Evolutionary conservation across 2,329 filamentous ascomycete species (phyloP).

Genomic region (Scorias spongiosa): DNA sequence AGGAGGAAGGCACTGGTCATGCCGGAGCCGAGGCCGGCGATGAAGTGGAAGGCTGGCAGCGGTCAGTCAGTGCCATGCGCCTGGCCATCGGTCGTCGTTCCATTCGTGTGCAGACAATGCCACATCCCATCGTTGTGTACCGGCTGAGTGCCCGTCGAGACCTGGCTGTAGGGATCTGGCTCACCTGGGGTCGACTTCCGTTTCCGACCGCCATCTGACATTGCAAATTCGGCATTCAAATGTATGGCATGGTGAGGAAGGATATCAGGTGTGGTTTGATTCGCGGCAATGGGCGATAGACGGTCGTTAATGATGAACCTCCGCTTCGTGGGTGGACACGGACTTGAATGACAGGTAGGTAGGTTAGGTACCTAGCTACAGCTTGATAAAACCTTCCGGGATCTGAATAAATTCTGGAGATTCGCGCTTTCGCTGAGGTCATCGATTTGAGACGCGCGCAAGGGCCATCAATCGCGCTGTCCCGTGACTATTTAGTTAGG

Average conservation of each 20-base stretch:
- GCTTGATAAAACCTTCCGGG: too few relatives aligned
- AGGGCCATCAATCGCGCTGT: too few relatives aligned
- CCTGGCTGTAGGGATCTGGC: constrained; percentile 4
- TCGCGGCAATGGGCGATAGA: too few relatives aligned
- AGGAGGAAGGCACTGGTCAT: constrained; percentile 77
- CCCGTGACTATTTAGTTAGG: too few relatives aligned
- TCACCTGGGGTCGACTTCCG: constrained; percentile 36
- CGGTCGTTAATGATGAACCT: too few relatives aligned
- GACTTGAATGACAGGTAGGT: too few relatives aligned
- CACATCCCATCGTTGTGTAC: constrained; percentile 1
- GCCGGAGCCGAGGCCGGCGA: constrained; percentile 76
- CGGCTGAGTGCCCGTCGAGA: constrained; percentile 1
- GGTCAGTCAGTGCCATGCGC: background rate
- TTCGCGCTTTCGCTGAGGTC: background rate
- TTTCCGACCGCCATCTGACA: constrained; percentile 37
- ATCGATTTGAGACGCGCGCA: background rate
- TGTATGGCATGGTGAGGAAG: background rate
- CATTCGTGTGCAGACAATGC: background rate
- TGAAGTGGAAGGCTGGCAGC: constrained; percentile 60
- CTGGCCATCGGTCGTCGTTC: background rate
- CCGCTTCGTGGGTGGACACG: too few relatives aligned
- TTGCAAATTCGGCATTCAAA: constrained; percentile 22
- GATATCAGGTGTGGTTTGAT: background rate
- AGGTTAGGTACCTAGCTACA: too few relatives aligned
- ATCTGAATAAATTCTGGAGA: too few relatives aligned